Evolutionary conservation across 352 stramenopile species (phyloP).

Genomic region (Aphanomyces invadans): DNA sequence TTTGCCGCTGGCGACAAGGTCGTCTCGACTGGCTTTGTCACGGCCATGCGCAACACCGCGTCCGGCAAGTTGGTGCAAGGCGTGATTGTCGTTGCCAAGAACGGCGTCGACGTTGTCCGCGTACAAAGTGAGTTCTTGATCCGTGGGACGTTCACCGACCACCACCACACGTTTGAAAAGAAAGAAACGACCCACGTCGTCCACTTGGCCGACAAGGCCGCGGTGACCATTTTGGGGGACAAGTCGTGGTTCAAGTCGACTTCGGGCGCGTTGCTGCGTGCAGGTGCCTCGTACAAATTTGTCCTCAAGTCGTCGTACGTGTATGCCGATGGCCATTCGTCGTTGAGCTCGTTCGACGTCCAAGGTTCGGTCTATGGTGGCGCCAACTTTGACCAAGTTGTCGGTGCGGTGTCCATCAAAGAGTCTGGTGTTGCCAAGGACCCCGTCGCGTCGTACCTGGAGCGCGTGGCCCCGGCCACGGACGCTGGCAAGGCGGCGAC

Average conservation of each 20-base stretch:
- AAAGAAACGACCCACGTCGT: conserved; percentile 34
- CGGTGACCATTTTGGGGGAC: conserved; percentile 41
- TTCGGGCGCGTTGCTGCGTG: conserved; percentile 15
- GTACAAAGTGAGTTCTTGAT: conserved; percentile 81
- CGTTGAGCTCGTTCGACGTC: conserved; percentile 42
- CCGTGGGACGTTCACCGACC: conserved; percentile 67
- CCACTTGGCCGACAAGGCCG: conserved; percentile 23
- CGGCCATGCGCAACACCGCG: conserved; percentile 62
- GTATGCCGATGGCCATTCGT: conserved; percentile 38
- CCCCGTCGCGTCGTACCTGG: conserved; percentile 18
- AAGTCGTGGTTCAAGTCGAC: conserved; percentile 56
- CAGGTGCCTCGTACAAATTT: conserved; percentile 50
- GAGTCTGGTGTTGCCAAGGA: conserved; percentile 28
- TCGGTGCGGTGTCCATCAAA: conserved; percentile 38
- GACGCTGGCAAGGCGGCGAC: neutral
- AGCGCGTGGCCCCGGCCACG: neutral
- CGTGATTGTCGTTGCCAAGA: conserved; percentile 58
- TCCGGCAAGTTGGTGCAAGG: conserved; percentile 74
- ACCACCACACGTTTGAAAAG: conserved; percentile 61
- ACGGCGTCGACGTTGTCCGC: conserved; percentile 51
- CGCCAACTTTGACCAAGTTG: conserved; percentile 1
- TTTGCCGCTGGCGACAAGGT: conserved; percentile 66
- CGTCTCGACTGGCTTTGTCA: conserved; percentile 60
- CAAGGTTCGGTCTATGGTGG: conserved; percentile 20
- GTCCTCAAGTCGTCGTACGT: conserved; percentile 43